Evolutionary conservation across 192 early-diverging fungal species (phyloP).

Genomic region (Rhizoclosmatium globosum): DNA sequence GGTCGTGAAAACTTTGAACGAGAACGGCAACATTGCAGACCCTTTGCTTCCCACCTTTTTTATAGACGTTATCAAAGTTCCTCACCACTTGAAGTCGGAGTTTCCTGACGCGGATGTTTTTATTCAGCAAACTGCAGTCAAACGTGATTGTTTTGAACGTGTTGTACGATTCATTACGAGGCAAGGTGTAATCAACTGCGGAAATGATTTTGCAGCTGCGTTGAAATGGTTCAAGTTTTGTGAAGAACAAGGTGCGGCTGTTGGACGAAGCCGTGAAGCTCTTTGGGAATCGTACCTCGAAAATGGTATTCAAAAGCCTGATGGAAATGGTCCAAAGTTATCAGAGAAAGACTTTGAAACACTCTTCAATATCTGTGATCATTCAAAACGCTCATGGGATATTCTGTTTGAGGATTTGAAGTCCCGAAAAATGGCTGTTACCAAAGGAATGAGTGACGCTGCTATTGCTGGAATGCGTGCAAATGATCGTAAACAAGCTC

Average conservation of each 20-base stretch:
- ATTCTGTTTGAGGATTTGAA: neutral
- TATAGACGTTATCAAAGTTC: neutral
- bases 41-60: slow-evolving; percentile 13
- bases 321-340: neutral
- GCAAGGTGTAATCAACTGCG: neutral
- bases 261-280: neutral
- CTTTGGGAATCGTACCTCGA: neutral
- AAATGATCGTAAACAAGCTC: neutral
- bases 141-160: neutral
- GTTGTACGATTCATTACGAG: neutral
- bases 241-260: neutral
- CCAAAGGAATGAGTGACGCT: neutral
- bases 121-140: neutral
- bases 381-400: neutral
- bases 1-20: neutral
- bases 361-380: neutral
- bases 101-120: neutral
- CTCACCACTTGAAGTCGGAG: neutral
- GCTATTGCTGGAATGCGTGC: neutral
- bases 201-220: neutral
- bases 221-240: neutral
- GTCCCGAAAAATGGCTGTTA: neutral
- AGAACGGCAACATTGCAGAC: neutral
- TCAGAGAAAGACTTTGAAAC: slow-evolving; percentile 7
- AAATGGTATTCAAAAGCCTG: neutral